Evolutionary conservation across 1,139 yeast species (phyloP), one percentile per base, ranked within the genome.

Genomic region (Pichia sp.): DNA sequence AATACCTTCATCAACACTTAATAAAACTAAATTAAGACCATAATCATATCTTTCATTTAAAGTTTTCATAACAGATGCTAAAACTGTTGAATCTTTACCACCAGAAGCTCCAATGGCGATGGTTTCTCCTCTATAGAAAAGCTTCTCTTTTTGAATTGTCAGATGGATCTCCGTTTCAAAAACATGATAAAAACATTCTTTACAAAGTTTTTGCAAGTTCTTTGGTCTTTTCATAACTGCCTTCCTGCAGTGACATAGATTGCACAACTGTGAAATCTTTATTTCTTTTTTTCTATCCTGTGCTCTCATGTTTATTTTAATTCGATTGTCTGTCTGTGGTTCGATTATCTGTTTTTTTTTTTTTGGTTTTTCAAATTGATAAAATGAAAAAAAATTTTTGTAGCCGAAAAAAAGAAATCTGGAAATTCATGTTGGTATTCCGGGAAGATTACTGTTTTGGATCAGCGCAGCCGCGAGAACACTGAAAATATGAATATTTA

Each of bases 61-160:
- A 0, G 92, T 79, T 62, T 89, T 92, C 68, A 94, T 69, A 1
- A 94, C 79, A 44, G 92, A 81, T 0, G 98, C 98, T 36, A 94
- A 69, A 1, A 94, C 98, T 0, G 98, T 94, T 4, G 97, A 88
- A 64, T 94, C 99, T 61, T 94, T 94, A 45, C 99, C 99, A 29
- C 99, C 99, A 1, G 96, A 87, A 0, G 98, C 98, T 11, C 99
- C 98, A 31, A 94, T 90, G 18, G 97, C 98, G 2, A 94, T 92
- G 37, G 71, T 75, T 62, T 94, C 98, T 18, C 97, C 97, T 1
- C 71, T 74, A 34, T 78, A 65, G 60, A 94, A 94, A 43, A 94
- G 74, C 1, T 79, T 71, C 47, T 86, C 83, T 42, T 78, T 73
- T 9, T 74, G 71, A 46, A 94, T 90, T 5, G 98, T 92, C 58